These are phyloP conservation scores for Priceomyces haplophilus DNA, from an alignment of 805 yeast species.

Conservation along the genomic window DNA sequence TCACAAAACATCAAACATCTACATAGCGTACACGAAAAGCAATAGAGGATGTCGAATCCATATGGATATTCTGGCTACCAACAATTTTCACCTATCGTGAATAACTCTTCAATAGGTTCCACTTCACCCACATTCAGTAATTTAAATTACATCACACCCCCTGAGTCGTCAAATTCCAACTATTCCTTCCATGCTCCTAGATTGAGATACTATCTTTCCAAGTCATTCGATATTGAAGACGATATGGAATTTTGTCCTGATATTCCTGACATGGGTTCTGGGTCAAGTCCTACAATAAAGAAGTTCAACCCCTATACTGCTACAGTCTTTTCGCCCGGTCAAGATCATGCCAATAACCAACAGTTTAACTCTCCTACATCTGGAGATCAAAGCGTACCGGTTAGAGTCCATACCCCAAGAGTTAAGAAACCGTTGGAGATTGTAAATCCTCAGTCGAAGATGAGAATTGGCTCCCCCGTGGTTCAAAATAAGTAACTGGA, in stretches of 20 bases:
- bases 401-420: constrained; percentile 54
- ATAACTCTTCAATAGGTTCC: constrained; percentile 18
- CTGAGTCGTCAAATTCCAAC: constrained; percentile 20
- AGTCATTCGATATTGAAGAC: constrained; percentile 61
- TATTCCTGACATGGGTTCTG: constrained; percentile 34
- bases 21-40: background rate
- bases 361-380: constrained; percentile 7
- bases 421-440: constrained; percentile 59
- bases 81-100: constrained; percentile 30
- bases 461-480: constrained; percentile 54
- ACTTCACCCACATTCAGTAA: constrained; percentile 31
- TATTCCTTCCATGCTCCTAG: constrained; percentile 47
- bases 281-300: constrained; percentile 34
- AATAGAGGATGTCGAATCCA: constrained; percentile 30
- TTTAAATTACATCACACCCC: constrained; percentile 22
- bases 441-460: constrained; percentile 58
- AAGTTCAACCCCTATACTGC: constrained; percentile 71
- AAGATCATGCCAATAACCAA: constrained; percentile 19
- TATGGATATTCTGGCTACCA: constrained; percentile 33
- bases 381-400: constrained; percentile 20
- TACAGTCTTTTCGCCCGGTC: constrained; percentile 53
- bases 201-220: constrained; percentile 55
- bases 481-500: constrained; percentile 11
- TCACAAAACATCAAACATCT: too few relatives aligned
- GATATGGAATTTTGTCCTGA: constrained; percentile 67